Percentiles rank a stretch among this genome's conserved stretches.
Conservation (phyloP, 306 rosid genomes). For the Begonia masoniana region DNA sequence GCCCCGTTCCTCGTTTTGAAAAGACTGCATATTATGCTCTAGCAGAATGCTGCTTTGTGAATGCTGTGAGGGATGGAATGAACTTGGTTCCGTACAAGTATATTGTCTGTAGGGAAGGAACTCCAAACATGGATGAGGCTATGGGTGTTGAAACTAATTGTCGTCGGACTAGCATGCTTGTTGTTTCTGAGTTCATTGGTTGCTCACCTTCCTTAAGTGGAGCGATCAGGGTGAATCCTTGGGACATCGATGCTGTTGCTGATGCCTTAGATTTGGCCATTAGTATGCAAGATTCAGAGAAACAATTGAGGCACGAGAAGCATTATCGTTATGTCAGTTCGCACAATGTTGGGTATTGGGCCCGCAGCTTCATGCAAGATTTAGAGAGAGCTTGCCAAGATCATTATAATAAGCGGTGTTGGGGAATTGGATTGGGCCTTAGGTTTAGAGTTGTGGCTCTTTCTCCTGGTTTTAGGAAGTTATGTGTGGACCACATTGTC, state of each 20-base stretch:
- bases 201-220: slow-evolving; percentile 18
- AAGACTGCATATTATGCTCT: slow-evolving; percentile 18
- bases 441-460: slow-evolving; percentile 17
- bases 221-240: slow-evolving; percentile 15
- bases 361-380: slow-evolving; percentile 16
- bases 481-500: slow-evolving; percentile 14
- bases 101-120: slow-evolving; percentile 15
- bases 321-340: slow-evolving; percentile 18
- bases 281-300: slow-evolving; percentile 12
- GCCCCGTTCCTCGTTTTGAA: slow-evolving; percentile 14
- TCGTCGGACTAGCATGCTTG: slow-evolving; percentile 16
- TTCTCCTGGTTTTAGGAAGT: slow-evolving; percentile 18
- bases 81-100: slow-evolving; percentile 18
- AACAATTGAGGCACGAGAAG: slow-evolving; percentile 14
- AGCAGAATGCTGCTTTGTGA: slow-evolving; percentile 18
- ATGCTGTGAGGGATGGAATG: slow-evolving; percentile 18
- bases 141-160: slow-evolving; percentile 10
- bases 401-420: slow-evolving; percentile 14
- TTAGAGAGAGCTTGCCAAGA: slow-evolving; percentile 16
- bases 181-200: slow-evolving; percentile 14
- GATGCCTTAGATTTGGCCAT: slow-evolving; percentile 13
- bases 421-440: slow-evolving; percentile 17
- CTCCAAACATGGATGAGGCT: slow-evolving; percentile 14
- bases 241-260: slow-evolving; percentile 16
- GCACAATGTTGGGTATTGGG: slow-evolving; percentile 13